Percentiles rank a stretch among this genome's conserved stretches.
Evolutionary conservation across 371 early-diverging fungal genomes (phyloP).

Genomic region (Saksenaea oblongispora): DNA sequence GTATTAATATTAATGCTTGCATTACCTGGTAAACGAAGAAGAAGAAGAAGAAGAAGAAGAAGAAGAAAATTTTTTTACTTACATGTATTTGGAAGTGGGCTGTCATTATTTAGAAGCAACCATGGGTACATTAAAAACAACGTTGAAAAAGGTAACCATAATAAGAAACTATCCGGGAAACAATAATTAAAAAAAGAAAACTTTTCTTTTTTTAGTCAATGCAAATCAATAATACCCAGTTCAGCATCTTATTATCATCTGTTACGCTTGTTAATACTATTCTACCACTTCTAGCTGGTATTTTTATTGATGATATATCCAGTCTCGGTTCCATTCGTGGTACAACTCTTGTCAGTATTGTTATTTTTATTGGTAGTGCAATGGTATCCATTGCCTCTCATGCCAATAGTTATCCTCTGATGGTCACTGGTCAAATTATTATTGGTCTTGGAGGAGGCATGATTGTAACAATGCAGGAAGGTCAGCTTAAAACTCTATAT

Average conservation of each 20-base stretch:
- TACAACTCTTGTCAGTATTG: conserved; percentile 33
- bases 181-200: background rate
- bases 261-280: conserved; percentile 73
- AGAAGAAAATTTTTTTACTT: background rate
- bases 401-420: conserved; percentile 35
- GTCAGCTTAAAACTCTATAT: background rate
- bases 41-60: no score
- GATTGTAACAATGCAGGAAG: conserved; percentile 49
- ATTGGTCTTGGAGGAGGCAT: conserved; percentile 50
- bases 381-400: conserved; percentile 33
- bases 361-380: conserved; percentile 37
- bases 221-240: conserved; percentile 70
- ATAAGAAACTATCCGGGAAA: background rate
- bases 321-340: conserved; percentile 39
- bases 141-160: conserved; percentile 36
- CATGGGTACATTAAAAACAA: conserved; percentile 42
- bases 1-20: conserved; percentile 25
- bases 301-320: conserved; percentile 49
- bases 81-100: conserved; percentile 22
- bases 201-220: conserved; percentile 23
- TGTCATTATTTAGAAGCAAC: conserved; percentile 48
- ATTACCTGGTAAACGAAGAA: conserved; percentile 10
- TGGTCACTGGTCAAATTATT: conserved; percentile 47
- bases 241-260: conserved; percentile 69
- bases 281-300: conserved; percentile 66